Evolutionary conservation across 306 rosid genomes (phyloP).

Genomic region (Citrullus amarus): DNA sequence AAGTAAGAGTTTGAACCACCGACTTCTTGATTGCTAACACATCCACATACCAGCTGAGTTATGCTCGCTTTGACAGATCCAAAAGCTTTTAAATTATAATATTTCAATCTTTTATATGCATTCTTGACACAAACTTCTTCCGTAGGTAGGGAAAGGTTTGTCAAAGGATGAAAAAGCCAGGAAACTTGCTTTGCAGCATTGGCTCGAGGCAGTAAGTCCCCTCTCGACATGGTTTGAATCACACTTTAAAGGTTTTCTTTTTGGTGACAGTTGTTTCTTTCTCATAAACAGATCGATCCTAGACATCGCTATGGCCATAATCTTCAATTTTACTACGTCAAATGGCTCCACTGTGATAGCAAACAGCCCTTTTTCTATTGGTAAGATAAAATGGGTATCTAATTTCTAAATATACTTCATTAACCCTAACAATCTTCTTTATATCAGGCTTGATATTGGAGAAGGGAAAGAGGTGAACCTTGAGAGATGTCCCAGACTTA

Average conservation of each 20-base stretch:
- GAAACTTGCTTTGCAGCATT: conserved; percentile 83
- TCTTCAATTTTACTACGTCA: conserved; percentile 70
- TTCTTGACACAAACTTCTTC: background rate
- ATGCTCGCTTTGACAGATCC: background rate
- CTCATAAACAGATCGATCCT: conserved; percentile 63
- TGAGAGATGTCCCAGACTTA: conserved; percentile 45
- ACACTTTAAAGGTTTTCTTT: conserved; percentile 5
- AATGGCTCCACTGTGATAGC: conserved; percentile 75
- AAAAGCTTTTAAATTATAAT: background rate
- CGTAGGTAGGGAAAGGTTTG: conserved; percentile 79
- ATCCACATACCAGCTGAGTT: no score
- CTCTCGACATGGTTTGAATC: background rate
- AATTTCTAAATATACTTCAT: background rate
- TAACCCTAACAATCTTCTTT: background rate
- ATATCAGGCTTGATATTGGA: conserved; percentile 75
- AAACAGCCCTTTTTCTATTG: conserved; percentile 80
- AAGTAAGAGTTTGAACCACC: no score
- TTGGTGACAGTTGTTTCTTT: background rate
- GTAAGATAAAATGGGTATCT: conserved; percentile 19
- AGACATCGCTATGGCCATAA: conserved; percentile 94
- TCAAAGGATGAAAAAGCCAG: conserved; percentile 70
- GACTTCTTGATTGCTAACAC: no score
- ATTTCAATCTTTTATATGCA: background rate
- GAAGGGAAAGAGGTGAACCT: conserved; percentile 53
- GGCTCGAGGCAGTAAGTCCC: conserved; percentile 87